phyloP scores from a whole-genome alignment of 441 rosid species.

The Populus trichocarpa region DNA sequence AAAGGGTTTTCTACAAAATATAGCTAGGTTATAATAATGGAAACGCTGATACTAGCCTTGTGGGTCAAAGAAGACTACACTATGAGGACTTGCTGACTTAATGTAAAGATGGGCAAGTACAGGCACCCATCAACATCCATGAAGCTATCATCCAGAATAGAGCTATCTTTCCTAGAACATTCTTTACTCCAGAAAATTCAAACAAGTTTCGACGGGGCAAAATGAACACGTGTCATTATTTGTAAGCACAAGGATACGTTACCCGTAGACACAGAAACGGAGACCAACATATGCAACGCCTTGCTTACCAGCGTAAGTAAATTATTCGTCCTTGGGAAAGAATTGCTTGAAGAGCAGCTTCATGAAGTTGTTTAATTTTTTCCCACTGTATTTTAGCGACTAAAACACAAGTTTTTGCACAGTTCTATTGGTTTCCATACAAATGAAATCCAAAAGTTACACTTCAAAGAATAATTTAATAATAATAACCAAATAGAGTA shows the following conservation, averaged over 20 bases:
- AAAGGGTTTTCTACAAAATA: no score
- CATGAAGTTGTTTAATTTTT: neutral
- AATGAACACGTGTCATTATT: neutral
- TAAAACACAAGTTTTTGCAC: neutral
- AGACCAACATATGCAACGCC: neutral
- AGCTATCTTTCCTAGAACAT: neutral
- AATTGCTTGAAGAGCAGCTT: neutral
- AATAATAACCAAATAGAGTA: neutral
- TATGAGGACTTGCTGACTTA: neutral
- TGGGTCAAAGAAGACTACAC: neutral
- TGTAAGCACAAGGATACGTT: neutral
- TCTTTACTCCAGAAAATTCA: neutral
- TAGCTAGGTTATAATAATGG: neutral
- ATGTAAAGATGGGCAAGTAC: neutral
- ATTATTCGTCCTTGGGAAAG: neutral
- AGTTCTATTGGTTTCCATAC: neutral
- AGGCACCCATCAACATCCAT: neutral
- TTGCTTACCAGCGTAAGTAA: neutral
- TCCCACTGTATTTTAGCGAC: neutral
- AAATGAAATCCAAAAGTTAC: conserved; percentile 4
- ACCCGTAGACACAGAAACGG: neutral
- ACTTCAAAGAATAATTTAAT: conserved; percentile 5
- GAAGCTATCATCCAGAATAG: neutral
- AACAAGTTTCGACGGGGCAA: neutral
- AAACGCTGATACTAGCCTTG: neutral